Evolutionary conservation across 2,329 filamentous ascomycete species (phyloP).

Genomic region (Colletotrichum acutatum): DNA sequence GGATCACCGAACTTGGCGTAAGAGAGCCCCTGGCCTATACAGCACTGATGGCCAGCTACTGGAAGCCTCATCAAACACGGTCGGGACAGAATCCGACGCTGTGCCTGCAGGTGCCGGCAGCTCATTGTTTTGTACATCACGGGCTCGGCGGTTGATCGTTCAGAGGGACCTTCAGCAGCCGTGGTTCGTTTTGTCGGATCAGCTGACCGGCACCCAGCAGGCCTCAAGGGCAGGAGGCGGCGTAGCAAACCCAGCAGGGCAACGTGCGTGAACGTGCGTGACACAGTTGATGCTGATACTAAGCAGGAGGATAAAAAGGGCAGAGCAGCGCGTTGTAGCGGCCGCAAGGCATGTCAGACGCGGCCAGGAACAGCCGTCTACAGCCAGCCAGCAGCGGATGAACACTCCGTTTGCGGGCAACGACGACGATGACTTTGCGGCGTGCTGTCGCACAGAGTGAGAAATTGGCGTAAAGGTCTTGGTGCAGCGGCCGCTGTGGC

Average conservation of each 20-base stretch:
- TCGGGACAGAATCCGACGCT: neutral
- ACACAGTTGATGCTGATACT: neutral
- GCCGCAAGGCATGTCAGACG: constrained; percentile 9
- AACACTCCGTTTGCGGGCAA: constrained; percentile 18
- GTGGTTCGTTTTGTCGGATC: neutral
- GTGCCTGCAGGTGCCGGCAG: neutral
- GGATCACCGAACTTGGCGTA: neutral
- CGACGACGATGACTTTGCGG: neutral
- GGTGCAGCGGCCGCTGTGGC: neutral
- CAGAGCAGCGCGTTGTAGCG: neutral
- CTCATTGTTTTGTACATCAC: neutral
- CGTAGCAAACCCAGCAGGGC: neutral
- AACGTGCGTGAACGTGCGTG: neutral
- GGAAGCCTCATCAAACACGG: neutral
- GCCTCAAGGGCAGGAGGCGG: neutral
- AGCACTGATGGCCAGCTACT: neutral
- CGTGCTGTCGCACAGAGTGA: neutral
- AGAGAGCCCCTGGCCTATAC: neutral
- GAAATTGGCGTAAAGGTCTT: neutral
- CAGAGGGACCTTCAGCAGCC: neutral
- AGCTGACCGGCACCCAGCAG: neutral
- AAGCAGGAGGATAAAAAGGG: neutral
- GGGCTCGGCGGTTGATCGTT: neutral
- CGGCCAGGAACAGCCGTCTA: constrained; percentile 5
- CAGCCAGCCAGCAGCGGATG: neutral